Evolutionary conservation across 2,329 filamentous ascomycete genomes (phyloP), one percentile per base, ranked within the genome.

Genomic region (Bimuria novae-zelandiae): DNA sequence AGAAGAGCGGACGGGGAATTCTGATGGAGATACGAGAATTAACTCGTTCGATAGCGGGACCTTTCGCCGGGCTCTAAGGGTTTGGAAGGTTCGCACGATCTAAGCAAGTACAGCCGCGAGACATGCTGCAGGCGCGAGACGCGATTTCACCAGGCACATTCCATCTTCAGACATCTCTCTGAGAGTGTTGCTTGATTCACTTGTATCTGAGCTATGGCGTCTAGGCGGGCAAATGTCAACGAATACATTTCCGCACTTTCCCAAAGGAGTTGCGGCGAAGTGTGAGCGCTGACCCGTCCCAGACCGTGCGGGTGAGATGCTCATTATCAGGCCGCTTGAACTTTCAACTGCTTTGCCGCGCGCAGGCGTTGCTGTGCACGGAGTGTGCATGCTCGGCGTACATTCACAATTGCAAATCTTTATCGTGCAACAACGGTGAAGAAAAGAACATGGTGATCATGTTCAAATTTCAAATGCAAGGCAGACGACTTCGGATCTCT

Each of bases 221-320:
- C 21, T 7, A 41, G 22, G 22, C 39, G 39, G n/a, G n/a, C n/a
- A n/a, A n/a, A n/a, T n/a, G n/a, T n/a, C n/a, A n/a, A n/a, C n/a
- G n/a, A n/a, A n/a, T 45, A 35, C 43, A 45, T 29, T 14, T 29
- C 44, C 32, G 44, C 44, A 27, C 32, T 47, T 29, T 21, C 44
- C 44, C 44, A 29, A 47, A 29, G n/a, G n/a, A 33, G 44, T 37
- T 12, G 32, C 32, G 43, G 43, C 43, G 43, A 25, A 10, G 43
- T 46, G 17, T 35, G 6, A 25, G 29, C 16, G 30, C 11, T 35
- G 30, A 35, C 42, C 42, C 29, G 40, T 25, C 22, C 17, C 36
- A 40, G 36, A 10, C 21, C 36, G 17, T 27, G 40, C 40, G 22
- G 33, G 44, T 47, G 33, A 37, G 44, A 36, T 37, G 44, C 33